These are phyloP conservation scores for Geranium incanum DNA, from an alignment of 441 rosid genomes.

Conservation along the genomic window DNA sequence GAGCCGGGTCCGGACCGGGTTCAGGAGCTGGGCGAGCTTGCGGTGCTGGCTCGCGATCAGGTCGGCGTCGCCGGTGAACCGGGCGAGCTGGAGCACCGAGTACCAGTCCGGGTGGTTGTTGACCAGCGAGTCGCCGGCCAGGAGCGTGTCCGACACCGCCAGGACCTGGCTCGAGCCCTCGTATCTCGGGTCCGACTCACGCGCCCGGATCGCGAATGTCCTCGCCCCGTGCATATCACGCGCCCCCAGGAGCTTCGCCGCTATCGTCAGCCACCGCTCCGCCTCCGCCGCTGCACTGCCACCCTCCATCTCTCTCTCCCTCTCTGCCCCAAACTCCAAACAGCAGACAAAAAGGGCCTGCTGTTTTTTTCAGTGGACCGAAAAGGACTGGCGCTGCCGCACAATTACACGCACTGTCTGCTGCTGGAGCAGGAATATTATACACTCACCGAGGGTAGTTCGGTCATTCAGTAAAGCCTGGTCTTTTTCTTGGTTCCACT, in stretches of 20 bases:
- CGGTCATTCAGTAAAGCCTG: neutral
- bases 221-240: slow-evolving; percentile 74
- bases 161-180: slow-evolving; percentile 51
- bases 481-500: neutral
- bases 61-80: slow-evolving; percentile 55
- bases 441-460: neutral
- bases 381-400: neutral
- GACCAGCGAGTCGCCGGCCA: slow-evolving; percentile 44
- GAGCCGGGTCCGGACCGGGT: slow-evolving; percentile 51
- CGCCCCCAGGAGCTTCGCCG: slow-evolving; percentile 69
- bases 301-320: slow-evolving; percentile 20
- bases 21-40: slow-evolving; percentile 59
- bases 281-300: slow-evolving; percentile 53
- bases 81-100: slow-evolving; percentile 62
- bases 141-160: slow-evolving; percentile 65
- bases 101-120: slow-evolving; percentile 58
- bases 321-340: too few species aligned
- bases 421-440: neutral
- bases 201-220: slow-evolving; percentile 71
- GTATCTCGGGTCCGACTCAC: slow-evolving; percentile 54
- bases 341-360: neutral
- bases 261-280: slow-evolving; percentile 64
- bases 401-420: neutral
- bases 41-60: slow-evolving; percentile 70
- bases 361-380: neutral